Base-by-base conservation (phyloP, 116 monocot species). In the Cymodocea nodosa region DNA sequence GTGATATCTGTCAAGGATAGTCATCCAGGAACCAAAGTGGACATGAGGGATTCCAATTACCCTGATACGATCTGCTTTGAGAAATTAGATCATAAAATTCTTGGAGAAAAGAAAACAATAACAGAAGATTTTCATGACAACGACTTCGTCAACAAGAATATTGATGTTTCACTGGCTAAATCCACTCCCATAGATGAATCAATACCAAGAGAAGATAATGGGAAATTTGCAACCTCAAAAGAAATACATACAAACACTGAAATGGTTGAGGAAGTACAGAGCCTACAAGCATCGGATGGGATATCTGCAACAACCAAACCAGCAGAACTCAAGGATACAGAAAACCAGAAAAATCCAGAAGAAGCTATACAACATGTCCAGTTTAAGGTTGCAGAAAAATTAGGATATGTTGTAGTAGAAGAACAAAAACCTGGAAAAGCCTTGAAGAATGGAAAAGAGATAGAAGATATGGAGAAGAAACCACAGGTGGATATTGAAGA, bases 371-470 rank as follows among this genome's bases (percentile, higher is more conserved):
- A 66, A 66, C 7, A 35, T 44, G 51, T 1, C n/a, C 52, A 66
- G 6, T 66, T 64, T 50, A 49, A 51, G 15, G 64, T 50, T 50
- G 64, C 64, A 51, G 50, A 64, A 64, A 50, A 19, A 20, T 65
- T 65, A 50, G 51, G 24, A 23, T 65, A 65, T 65, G 25, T 65
- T 15, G 25, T 65, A 22, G 65, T 65, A 24, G 23, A 20, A 64
- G 64, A 50, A 6, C 49, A 65, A 13, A 65, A 65, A 20, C 65
- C 50, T 19, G 65, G 62, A 37, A 39, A 65, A 50, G 16, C 15
- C 35, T 8, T 62, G 34, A 25, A 62, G 62, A 62, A 62, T 35
- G 62, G 36, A 5, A 50, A 44, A 23, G 13, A 51, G 25, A 23
- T 20, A 24, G 44, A 6, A 50, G 65, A 65, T 49, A 50, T 10